phyloP scores from a whole-genome alignment of 306 rosid genomes.

The Aeschynomene evenia region DNA sequence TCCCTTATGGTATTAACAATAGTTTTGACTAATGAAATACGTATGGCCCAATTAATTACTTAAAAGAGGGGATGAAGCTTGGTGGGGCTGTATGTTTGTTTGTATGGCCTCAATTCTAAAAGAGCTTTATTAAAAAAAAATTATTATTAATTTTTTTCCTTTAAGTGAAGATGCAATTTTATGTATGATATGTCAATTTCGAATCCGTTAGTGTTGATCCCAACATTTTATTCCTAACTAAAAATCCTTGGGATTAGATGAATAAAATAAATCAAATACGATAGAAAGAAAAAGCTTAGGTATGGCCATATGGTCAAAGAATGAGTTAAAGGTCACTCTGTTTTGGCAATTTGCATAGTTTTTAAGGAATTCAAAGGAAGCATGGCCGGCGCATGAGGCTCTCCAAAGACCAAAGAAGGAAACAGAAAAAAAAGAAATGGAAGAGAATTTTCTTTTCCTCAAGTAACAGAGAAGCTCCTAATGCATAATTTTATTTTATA shows the following conservation, averaged over 20 bases:
- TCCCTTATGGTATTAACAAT: conserved; percentile 15
- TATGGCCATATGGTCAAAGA: conserved; percentile 25
- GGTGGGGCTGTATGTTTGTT: neutral
- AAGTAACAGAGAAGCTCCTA: neutral
- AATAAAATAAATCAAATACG: neutral
- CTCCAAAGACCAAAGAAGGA: neutral
- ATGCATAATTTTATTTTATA: neutral
- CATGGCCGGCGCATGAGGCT: conserved; percentile 37
- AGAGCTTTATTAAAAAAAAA: neutral
- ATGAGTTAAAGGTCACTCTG: conserved; percentile 19
- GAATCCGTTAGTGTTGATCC: neutral
- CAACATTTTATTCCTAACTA: neutral
- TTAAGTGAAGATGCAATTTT: neutral
- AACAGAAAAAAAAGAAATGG: neutral
- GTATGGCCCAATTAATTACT: conserved; percentile 36
- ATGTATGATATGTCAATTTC: neutral
- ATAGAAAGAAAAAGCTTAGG: neutral
- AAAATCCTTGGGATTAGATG: neutral
- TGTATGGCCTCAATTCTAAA: conserved; percentile 1
- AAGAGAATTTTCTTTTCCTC: neutral
- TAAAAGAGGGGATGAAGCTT: neutral
- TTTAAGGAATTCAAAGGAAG: conserved; percentile 26
- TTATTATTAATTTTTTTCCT: no score
- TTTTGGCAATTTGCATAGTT: conserved; percentile 26
- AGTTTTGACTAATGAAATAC: conserved; percentile 26